Evolutionary conservation across 257 asterid genomes (phyloP).

Genomic region (Solanum neorickii): DNA sequence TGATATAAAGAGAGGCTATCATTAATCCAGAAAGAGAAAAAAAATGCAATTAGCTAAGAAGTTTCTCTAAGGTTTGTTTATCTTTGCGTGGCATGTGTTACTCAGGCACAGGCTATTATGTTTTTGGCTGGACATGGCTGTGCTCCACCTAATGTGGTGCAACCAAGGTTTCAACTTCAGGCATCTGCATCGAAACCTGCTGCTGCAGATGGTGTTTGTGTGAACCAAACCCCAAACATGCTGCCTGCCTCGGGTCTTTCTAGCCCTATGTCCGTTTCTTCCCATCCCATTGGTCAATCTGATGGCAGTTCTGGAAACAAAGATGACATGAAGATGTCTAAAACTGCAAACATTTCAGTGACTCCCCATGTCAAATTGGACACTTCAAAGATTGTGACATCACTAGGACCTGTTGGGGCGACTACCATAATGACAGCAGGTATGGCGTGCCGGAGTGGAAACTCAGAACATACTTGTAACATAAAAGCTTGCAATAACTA

Average conservation of each 20-base stretch:
- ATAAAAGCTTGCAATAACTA: neutral
- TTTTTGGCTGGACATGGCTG: conserved; percentile 52
- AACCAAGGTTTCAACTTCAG: conserved; percentile 24
- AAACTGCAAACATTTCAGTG: conserved; percentile 15
- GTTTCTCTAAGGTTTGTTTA: neutral
- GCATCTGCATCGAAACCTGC: conserved; percentile 33
- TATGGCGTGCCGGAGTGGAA: neutral
- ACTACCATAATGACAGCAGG: conserved; percentile 42
- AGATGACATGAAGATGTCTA: conserved; percentile 25
- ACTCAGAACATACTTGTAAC: neutral
- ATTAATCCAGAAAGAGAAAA: neutral
- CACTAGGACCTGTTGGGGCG: conserved; percentile 33
- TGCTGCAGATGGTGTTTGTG: conserved; percentile 24
- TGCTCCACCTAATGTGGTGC: conserved; percentile 21
- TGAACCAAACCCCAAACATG: conserved; percentile 19
- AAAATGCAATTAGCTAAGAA: neutral
- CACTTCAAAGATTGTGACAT: conserved; percentile 25
- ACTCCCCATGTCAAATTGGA: conserved; percentile 25
- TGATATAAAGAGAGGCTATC: neutral
- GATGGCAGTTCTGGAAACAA: conserved; percentile 16
- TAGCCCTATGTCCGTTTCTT: conserved; percentile 56
- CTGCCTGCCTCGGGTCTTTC: conserved; percentile 33
- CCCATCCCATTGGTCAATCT: conserved; percentile 40
- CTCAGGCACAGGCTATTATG: conserved; percentile 80
- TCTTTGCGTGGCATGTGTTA: neutral